phyloP scores from a whole-genome alignment of 2,329 filamentous ascomycete species.

The Dactylellina leptospora region DNA sequence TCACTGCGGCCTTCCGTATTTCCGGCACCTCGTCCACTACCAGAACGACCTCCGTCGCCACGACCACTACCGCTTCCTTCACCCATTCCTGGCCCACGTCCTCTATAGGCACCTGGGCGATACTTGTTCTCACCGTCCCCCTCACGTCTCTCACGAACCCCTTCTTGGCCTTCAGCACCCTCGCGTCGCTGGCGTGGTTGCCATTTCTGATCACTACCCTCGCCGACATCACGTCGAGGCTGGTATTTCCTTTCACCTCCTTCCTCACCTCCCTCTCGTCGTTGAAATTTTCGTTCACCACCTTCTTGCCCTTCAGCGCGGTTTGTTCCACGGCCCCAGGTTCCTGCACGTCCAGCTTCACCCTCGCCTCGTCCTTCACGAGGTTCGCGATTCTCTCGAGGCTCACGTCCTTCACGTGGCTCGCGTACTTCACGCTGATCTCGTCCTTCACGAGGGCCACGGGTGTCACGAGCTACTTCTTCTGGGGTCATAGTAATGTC shows the following conservation, averaged over 20 bases:
- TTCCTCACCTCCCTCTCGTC: conserved; percentile 21
- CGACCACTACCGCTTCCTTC: conserved; percentile 37
- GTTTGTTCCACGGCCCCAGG: conserved; percentile 30
- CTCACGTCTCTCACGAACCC: conserved; percentile 34
- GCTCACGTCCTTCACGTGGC: conserved; percentile 24
- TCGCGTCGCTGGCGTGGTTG: conserved; percentile 67
- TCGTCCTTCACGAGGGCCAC: conserved; percentile 39
- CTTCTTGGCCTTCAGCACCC: conserved; percentile 43
- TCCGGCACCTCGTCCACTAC: conserved; percentile 36
- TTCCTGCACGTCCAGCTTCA: conserved; percentile 12
- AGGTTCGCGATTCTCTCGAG: conserved; percentile 31
- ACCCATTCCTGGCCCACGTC: conserved; percentile 43
- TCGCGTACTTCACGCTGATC: conserved; percentile 28
- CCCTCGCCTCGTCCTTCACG: conserved; percentile 22
- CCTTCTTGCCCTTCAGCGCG: conserved; percentile 8
- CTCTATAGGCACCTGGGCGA: conserved; percentile 33
- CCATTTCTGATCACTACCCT: conserved; percentile 38
- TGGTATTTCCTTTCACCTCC: conserved; percentile 42
- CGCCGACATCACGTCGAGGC: conserved; percentile 52
- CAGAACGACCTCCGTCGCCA: conserved; percentile 22
- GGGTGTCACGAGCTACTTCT: conserved; percentile 33
- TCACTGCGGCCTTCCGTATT: conserved; percentile 31
- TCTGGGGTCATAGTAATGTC: conserved; percentile 33
- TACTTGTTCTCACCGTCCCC: conserved; percentile 31
- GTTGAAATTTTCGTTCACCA: conserved; percentile 16